Percentiles rank a stretch among this genome's conserved stretches.
phyloP scores from a whole-genome alignment of 2,329 filamentous ascomycete species.

The Thelonectria discophora region DNA sequence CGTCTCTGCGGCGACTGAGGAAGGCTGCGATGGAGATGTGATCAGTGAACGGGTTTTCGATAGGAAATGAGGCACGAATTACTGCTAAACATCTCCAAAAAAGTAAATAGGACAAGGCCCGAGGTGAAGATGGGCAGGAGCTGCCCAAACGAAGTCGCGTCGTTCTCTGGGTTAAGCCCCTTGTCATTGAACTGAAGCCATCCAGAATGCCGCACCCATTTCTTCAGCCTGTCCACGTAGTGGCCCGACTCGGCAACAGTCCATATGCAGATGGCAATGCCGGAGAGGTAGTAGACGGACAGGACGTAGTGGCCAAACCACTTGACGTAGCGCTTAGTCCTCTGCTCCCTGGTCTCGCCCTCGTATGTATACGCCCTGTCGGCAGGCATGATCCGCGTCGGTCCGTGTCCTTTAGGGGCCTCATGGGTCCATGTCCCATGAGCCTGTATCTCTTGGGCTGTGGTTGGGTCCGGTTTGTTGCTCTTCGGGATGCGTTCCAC shows the following conservation, averaged over 20 bases:
- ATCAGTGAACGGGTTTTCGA: not conserved
- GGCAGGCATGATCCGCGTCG: not conserved
- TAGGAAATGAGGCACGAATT: not conserved
- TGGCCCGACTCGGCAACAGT: constrained; percentile 16
- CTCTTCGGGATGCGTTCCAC: not conserved
- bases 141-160: constrained; percentile 24
- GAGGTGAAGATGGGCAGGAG: constrained; percentile 22
- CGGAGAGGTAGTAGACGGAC: constrained; percentile 6
- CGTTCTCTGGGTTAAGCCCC: constrained; percentile 18
- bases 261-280: constrained; percentile 23
- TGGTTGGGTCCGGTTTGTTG: too few species aligned
- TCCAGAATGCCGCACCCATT: constrained; percentile 16
- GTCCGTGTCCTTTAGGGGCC: not conserved
- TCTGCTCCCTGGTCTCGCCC: not conserved
- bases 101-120: constrained; percentile 15
- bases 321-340: constrained; percentile 7
- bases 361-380: not conserved
- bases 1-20: not conserved
- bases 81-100: constrained; percentile 26
- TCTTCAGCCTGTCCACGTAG: constrained; percentile 11
- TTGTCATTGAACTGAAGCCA: constrained; percentile 12
- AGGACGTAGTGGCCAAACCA: constrained; percentile 17
- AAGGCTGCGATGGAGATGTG: not conserved
- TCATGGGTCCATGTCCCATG: not conserved
- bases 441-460: too few species aligned